Percentiles rank a stretch among this genome's conserved stretches.
These are phyloP conservation scores for Citrullus mucosospermus DNA, from an alignment of 306 rosid genomes.

Conservation along the genomic window DNA sequence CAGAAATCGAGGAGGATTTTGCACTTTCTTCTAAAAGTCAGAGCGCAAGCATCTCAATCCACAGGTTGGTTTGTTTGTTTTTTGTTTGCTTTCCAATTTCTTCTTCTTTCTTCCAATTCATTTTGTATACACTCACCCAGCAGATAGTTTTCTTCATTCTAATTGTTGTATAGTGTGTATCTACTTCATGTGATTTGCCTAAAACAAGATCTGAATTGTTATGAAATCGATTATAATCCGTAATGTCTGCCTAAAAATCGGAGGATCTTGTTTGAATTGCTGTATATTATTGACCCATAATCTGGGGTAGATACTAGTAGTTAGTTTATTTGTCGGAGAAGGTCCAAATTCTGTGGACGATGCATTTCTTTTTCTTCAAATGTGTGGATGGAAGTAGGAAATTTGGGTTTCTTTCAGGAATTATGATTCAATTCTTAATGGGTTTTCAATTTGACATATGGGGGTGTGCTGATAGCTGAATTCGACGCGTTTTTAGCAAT, in stretches of 20 bases:
- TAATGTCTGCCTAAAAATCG: neutral
- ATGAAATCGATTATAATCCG: neutral
- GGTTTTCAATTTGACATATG: neutral
- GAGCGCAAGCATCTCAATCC: neutral
- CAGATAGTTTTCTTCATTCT: neutral
- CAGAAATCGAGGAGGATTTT: slow-evolving; percentile 1
- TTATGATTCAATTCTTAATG: neutral
- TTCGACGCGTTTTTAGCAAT: neutral
- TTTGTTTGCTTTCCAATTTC: neutral
- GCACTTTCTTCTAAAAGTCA: neutral
- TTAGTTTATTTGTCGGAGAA: neutral
- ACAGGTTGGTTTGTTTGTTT: neutral
- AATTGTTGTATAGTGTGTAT: neutral
- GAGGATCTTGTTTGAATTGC: neutral
- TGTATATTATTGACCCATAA: neutral
- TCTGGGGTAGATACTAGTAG: neutral
- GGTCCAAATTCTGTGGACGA: neutral
- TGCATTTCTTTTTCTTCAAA: neutral
- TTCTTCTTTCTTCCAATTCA: neutral
- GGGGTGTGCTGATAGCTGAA: neutral
- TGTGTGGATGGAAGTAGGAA: neutral
- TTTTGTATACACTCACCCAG: neutral
- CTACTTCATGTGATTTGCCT: neutral
- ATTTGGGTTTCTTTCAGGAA: neutral
- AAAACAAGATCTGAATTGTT: neutral